A percentile compares a stretch with the other conserved stretches of the same genome.
These are phyloP conservation scores for Phoma sp. DNA, from an alignment of 2,329 filamentous ascomycete species.

Conservation along the genomic window DNA sequence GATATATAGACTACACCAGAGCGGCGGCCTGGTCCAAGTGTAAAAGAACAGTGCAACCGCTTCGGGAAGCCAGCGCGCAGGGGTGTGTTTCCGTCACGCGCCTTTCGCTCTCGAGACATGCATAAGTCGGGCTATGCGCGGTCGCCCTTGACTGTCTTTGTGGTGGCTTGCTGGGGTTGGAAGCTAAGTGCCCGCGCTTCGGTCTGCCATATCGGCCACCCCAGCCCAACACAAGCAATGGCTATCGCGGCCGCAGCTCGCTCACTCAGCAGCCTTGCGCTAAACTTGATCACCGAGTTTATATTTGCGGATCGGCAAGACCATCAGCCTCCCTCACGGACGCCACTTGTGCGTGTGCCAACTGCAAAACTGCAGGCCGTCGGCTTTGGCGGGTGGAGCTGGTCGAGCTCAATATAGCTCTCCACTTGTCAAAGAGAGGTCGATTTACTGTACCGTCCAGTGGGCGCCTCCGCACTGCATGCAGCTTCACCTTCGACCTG, in stretches of 20 bases:
- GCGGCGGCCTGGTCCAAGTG: constrained; percentile 10
- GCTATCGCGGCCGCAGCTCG: constrained; percentile 15
- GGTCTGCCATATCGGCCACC: constrained; percentile 17
- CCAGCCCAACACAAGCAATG: constrained; percentile 11
- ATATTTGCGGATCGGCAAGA: neutral
- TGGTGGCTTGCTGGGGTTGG: constrained; percentile 11
- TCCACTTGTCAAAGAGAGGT: constrained; percentile 8
- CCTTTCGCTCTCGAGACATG: constrained; percentile 21
- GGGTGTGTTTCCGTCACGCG: constrained; percentile 23
- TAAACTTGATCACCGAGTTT: constrained; percentile 9
- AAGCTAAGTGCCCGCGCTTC: constrained; percentile 9
- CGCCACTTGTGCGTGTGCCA: constrained; percentile 2
- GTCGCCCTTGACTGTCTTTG: constrained; percentile 10
- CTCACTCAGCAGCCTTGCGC: constrained; percentile 22
- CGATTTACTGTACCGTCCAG: constrained; percentile 1
- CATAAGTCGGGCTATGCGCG: constrained; percentile 15
- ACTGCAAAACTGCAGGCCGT: constrained; percentile 2
- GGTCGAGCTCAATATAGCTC: neutral
- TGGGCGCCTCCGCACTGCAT: constrained; percentile 7
- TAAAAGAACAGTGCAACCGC: constrained; percentile 18
- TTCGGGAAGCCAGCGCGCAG: constrained; percentile 12
- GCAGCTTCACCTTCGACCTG: constrained; percentile 8
- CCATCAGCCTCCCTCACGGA: constrained; percentile 9
- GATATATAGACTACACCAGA: constrained; percentile 19
- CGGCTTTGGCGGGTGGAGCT: constrained; percentile 1